Evolutionary conservation across 169 alveolate genomes (phyloP).

Genomic region (Perkinsus olseni): DNA sequence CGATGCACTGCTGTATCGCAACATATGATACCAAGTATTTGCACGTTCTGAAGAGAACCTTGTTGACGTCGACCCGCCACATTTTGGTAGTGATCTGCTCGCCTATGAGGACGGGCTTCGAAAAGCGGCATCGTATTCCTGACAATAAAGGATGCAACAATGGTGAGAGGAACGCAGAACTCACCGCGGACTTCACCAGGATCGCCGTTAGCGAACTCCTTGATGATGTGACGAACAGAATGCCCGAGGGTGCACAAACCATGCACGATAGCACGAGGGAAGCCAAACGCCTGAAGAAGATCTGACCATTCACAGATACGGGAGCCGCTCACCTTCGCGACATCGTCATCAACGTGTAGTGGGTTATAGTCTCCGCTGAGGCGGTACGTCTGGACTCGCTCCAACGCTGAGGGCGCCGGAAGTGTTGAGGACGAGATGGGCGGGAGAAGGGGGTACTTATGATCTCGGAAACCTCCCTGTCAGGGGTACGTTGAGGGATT

Average conservation of each 20-base stretch:
- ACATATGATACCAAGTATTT: neutral
- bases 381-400: neutral
- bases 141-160: neutral
- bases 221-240: neutral
- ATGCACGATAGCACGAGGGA: neutral
- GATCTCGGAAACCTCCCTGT: neutral
- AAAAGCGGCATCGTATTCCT: neutral
- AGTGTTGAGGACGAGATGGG: neutral
- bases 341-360: neutral
- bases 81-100: neutral
- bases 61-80: neutral
- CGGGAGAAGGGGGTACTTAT: neutral
- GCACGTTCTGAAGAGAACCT: neutral
- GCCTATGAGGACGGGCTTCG: neutral
- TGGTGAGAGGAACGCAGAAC: neutral
- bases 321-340: neutral
- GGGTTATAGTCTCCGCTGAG: neutral
- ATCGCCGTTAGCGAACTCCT: neutral
- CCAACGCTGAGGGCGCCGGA: neutral
- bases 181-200: neutral
- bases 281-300: neutral
- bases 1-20: neutral
- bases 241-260: neutral
- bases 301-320: neutral
- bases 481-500: neutral